Percentiles rank a stretch among this genome's conserved stretches.
Conservation (phyloP, 1,284 basidiomycete genomes). For the Mycosarcoma maydis region DNA sequence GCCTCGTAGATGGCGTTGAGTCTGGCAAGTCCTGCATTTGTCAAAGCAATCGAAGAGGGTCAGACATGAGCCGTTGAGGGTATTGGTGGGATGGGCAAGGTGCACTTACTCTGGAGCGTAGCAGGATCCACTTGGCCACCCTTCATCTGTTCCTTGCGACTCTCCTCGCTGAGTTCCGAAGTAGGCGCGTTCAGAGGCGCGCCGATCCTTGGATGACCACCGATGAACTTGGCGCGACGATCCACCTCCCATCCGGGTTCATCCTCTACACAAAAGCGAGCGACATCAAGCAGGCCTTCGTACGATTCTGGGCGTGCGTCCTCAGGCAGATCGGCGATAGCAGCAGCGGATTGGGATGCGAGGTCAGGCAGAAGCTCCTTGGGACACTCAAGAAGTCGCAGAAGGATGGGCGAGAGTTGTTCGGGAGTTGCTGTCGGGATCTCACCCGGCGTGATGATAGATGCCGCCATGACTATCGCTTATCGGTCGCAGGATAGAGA, state of each 20-base stretch:
- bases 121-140: constrained; percentile 50
- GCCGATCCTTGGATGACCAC: constrained; percentile 58
- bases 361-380: constrained; percentile 35
- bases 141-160: constrained; percentile 52
- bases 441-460: constrained; percentile 33
- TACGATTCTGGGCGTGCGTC: constrained; percentile 60
- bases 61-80: constrained; percentile 1
- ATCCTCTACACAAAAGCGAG: constrained; percentile 65
- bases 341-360: constrained; percentile 46
- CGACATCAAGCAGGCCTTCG: constrained; percentile 64
- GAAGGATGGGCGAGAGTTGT: constrained; percentile 50
- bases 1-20: constrained; percentile 62
- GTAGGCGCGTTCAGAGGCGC: constrained; percentile 43
- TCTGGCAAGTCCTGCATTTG: constrained; percentile 33
- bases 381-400: constrained; percentile 47
- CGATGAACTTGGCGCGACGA: constrained; percentile 46
- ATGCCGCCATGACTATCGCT: constrained; percentile 7
- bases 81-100: not conserved
- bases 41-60: not conserved
- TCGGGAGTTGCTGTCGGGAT: constrained; percentile 50
- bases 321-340: constrained; percentile 58
- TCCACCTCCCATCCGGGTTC: constrained; percentile 60
- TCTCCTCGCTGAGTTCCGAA: constrained; percentile 46
- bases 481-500: not conserved
- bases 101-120: constrained; percentile 44